Base-by-base conservation (phyloP, 2,329 filamentous ascomycete species). In the Trichothecium sympodiale region DNA sequence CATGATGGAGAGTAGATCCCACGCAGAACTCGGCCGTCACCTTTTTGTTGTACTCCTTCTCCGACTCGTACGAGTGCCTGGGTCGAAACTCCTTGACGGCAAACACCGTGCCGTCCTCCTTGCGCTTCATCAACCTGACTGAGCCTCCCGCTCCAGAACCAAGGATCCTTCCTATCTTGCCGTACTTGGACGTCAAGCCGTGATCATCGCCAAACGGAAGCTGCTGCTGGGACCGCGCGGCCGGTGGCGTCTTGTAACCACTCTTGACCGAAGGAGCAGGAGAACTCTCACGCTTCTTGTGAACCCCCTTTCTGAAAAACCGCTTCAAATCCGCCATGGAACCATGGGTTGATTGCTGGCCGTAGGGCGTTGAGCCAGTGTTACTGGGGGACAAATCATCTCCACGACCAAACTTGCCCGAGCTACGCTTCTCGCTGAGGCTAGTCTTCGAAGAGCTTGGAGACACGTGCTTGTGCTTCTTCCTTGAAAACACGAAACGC, bases 21-120 rank as follows among this genome's bases (percentile, higher is more conserved):
- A 98, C 89, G 54, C 91, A 98, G 58, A 98, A 98, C 53, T 98
- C 91, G 3, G 91, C 89, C 1, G 91, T 98, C 32, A 98, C 78
- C 56, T 98, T 98, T 61, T 98, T 98, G 47, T 87, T 85, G 52
- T 98, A 98, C 47, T 96, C 91, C 50, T 84, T 86, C 54, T 95
- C 83, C 2, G 81, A 85, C 60, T 98, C 91, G 60, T 95, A 94
- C 0, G 83, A 79, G 59, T 98, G 89, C 25, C 86, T 77, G 37
- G 89, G 79, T 36, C 91, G 72, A 61, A 98, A 98, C 54, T 98
- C 89, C 60, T 98, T 98, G 36, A 96, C 91, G 1, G 91, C 91
- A 58, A 98, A 98, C 0, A 93, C 91, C 6, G 85, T 86, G 17
- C 83, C 83, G 52, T 98, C 91, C 43, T 85, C 88, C 51, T 80